Evolutionary conservation across 768 basidiomycete species (phyloP).

Genomic region (Suillus tomentosus): DNA sequence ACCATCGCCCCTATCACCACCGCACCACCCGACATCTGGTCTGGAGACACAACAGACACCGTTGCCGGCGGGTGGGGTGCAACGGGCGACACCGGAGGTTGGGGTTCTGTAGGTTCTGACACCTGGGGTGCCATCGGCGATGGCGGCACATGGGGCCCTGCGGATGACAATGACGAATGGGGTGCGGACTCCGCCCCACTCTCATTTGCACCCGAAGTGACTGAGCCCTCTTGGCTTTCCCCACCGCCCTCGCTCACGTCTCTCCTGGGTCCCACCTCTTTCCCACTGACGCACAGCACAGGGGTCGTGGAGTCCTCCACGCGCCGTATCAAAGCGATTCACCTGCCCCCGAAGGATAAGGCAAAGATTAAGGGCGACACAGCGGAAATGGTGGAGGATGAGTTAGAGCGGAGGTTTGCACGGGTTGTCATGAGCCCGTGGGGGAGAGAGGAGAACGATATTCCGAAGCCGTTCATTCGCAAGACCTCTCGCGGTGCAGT

Average conservation of each 20-base stretch:
- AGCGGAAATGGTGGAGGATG: constrained; percentile 43
- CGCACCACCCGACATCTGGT: constrained; percentile 5
- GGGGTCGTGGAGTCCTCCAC: constrained; percentile 69
- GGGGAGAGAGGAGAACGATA: constrained; percentile 43
- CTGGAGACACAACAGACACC: constrained; percentile 5
- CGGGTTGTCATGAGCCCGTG: constrained; percentile 59
- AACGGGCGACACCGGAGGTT: constrained; percentile 3
- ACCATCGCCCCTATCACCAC: background rate
- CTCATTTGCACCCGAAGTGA: constrained; percentile 19
- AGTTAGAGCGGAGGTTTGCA: constrained; percentile 48
- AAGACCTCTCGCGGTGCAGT: constrained; percentile 40
- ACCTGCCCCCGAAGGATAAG: constrained; percentile 36
- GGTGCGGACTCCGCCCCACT: constrained; percentile 11
- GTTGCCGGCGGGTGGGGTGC: constrained; percentile 19
- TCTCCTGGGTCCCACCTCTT: constrained; percentile 54
- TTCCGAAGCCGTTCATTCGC: constrained; percentile 38
- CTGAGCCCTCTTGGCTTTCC: constrained; percentile 27
- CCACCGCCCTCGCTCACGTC: constrained; percentile 33
- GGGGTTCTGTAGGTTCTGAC: constrained; percentile 10
- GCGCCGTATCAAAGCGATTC: constrained; percentile 53
- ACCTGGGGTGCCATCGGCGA: constrained; percentile 16
- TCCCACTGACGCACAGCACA: constrained; percentile 64
- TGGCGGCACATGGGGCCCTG: constrained; percentile 15
- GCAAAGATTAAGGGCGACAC: background rate
- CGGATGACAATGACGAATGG: constrained; percentile 16